Conservation (phyloP, 2,329 filamentous ascomycete genomes). For the Parastagonospora nodorum region DNA sequence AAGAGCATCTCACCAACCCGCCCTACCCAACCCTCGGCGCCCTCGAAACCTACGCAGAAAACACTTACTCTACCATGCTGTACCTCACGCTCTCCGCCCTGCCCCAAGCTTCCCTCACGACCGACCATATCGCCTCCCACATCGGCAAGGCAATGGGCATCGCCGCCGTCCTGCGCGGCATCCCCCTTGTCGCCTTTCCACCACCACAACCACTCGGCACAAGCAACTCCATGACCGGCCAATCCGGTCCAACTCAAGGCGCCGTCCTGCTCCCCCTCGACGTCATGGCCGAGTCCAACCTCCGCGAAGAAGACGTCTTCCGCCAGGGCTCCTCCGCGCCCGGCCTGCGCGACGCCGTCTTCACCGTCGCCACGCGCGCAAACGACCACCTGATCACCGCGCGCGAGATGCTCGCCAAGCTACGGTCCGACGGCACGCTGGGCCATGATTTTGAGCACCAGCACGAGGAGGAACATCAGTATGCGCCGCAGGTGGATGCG, state of each 20-base stretch:
- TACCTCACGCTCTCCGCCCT: constrained; percentile 84
- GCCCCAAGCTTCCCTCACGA: constrained; percentile 78
- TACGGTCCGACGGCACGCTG: constrained; percentile 73
- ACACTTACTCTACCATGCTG: constrained; percentile 90
- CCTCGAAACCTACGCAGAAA: constrained; percentile 88
- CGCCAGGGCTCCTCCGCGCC: constrained; percentile 76
- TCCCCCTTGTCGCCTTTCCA: constrained; percentile 86
- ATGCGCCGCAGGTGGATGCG: constrained; percentile 47
- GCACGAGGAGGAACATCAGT: constrained; percentile 71
- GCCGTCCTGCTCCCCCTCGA: constrained; percentile 83
- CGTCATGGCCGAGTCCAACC: constrained; percentile 79
- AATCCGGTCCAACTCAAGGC: constrained; percentile 59
- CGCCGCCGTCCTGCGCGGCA: constrained; percentile 79
- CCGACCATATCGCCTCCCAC: constrained; percentile 92
- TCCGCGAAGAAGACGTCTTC: constrained; percentile 89
- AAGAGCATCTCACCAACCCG: constrained; percentile 81
- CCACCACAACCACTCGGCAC: constrained; percentile 62
- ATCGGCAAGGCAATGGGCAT: constrained; percentile 95
- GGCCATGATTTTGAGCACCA: constrained; percentile 90
- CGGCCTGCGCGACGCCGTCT: constrained; percentile 86
- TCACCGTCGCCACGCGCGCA: constrained; percentile 87
- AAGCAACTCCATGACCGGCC: constrained; percentile 35
- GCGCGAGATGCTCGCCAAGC: constrained; percentile 83
- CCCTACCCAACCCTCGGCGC: constrained; percentile 75
- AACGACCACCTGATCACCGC: constrained; percentile 96